Percentiles rank a stretch among this genome's conserved stretches.
Evolutionary conservation across 2,329 filamentous ascomycete species (phyloP).

Genomic region (Fusarium sp.): DNA sequence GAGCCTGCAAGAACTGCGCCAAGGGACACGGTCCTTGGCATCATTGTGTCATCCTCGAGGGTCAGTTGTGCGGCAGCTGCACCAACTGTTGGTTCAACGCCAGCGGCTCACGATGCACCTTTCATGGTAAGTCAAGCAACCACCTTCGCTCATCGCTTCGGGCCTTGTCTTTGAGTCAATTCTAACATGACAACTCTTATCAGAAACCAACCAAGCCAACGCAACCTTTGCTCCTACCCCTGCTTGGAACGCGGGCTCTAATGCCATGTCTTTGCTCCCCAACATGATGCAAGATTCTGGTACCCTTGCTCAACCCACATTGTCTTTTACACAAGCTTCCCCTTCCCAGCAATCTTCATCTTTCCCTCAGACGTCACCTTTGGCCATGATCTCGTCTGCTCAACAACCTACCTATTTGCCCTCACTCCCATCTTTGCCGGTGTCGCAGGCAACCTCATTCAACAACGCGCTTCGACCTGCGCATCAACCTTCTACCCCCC

Average conservation of each 20-base stretch:
- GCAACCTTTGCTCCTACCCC: constrained; percentile 18
- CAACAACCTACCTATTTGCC: neutral
- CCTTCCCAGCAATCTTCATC: neutral
- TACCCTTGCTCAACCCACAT: neutral
- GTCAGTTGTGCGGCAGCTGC: constrained; percentile 71
- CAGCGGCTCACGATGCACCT: constrained; percentile 69
- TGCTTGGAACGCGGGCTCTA: constrained; percentile 1
- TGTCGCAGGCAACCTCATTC: neutral
- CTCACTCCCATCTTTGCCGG: neutral
- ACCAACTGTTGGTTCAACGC: constrained; percentile 75
- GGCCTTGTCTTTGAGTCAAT: neutral
- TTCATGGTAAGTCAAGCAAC: constrained; percentile 63
- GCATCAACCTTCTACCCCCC: neutral
- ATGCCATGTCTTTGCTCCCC: neutral
- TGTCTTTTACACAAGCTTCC: neutral
- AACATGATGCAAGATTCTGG: neutral
- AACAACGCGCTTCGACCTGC: neutral
- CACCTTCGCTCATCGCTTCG: neutral
- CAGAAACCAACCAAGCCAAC: constrained; percentile 40
- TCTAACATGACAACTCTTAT: constrained; percentile 4
- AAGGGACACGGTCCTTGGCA: constrained; percentile 72
- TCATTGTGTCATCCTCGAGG: constrained; percentile 68
- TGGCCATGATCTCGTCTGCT: neutral
- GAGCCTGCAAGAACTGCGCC: constrained; percentile 70
- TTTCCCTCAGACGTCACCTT: neutral